Evolutionary conservation across 2,329 filamentous ascomycete species (phyloP).

Genomic region (Aspergillus carbonarius): DNA sequence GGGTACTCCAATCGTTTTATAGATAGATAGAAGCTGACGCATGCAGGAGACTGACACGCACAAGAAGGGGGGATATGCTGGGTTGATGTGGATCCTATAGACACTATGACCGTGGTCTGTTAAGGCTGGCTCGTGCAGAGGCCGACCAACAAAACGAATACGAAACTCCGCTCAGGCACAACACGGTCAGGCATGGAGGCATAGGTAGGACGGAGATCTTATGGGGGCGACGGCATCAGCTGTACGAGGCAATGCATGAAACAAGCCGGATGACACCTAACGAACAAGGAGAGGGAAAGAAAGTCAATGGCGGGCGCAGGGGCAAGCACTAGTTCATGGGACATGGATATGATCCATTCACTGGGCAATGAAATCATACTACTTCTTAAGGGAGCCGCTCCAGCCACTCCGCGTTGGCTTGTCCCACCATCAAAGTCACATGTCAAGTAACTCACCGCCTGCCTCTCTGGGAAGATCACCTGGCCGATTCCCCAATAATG

Average conservation of each 20-base stretch:
- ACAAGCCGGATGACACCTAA: neutral
- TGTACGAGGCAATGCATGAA: neutral
- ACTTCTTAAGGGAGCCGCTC: neutral
- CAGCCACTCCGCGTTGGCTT: neutral
- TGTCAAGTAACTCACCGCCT: neutral
- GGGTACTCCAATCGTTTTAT: neutral
- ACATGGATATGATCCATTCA: neutral
- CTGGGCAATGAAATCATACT: neutral
- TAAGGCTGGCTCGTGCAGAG: constrained; percentile 5
- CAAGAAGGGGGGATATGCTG: neutral
- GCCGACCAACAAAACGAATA: constrained; percentile 4
- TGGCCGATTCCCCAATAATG: too few relatives aligned
- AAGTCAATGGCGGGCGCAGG: neutral
- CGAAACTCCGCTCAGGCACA: neutral
- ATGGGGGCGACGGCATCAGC: neutral
- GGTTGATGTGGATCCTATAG: constrained; percentile 4
- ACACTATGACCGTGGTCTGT: neutral
- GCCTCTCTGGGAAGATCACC: neutral
- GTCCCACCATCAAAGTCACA: neutral
- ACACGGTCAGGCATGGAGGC: neutral
- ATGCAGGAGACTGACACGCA: neutral
- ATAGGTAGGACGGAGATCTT: neutral
- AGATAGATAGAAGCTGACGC: constrained; percentile 1
- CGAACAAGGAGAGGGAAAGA: neutral
- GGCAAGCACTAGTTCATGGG: neutral